Conservation (phyloP, 352 stramenopile genomes). For the Phytophthora boehmeriae region DNA sequence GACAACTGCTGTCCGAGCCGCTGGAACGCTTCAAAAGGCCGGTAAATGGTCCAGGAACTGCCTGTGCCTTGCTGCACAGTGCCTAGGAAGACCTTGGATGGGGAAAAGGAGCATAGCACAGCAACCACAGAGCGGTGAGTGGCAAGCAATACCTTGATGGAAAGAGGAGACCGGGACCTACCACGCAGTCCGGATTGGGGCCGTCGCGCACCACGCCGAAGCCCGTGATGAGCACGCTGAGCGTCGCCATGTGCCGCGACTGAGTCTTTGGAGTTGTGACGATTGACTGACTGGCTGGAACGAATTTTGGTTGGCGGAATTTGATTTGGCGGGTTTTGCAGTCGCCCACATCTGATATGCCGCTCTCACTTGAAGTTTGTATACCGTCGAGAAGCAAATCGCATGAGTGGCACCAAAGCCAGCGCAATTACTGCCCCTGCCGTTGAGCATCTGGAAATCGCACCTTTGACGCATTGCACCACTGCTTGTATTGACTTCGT, state of each 20-base stretch:
- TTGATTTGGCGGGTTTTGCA: too few relatives aligned
- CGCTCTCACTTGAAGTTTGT: too few relatives aligned
- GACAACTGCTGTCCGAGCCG: conserved; percentile 68
- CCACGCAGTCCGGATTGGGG: conserved; percentile 53
- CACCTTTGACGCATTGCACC: too few relatives aligned
- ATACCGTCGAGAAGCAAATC: too few relatives aligned
- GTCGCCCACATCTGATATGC: too few relatives aligned
- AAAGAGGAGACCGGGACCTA: conserved; percentile 26
- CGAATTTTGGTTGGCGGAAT: background rate
- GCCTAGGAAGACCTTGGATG: conserved; percentile 72
- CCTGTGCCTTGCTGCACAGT: conserved; percentile 75
- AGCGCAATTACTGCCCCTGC: too few relatives aligned
- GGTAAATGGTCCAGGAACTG: conserved; percentile 79
- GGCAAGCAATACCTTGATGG: background rate
- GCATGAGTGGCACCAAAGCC: too few relatives aligned
- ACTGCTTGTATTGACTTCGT: too few relatives aligned
- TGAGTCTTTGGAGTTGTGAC: conserved; percentile 14
- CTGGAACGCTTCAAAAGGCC: conserved; percentile 77
- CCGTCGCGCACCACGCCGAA: conserved; percentile 68
- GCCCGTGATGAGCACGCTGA: conserved; percentile 78
- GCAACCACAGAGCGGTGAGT: conserved; percentile 15
- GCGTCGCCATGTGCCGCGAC: conserved; percentile 51
- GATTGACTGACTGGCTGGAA: conserved; percentile 28
- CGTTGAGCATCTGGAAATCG: too few relatives aligned
- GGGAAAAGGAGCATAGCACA: background rate